These are phyloP conservation scores for Starmerella bombi DNA, from an alignment of 805 yeast genomes.

Conservation along the genomic window DNA sequence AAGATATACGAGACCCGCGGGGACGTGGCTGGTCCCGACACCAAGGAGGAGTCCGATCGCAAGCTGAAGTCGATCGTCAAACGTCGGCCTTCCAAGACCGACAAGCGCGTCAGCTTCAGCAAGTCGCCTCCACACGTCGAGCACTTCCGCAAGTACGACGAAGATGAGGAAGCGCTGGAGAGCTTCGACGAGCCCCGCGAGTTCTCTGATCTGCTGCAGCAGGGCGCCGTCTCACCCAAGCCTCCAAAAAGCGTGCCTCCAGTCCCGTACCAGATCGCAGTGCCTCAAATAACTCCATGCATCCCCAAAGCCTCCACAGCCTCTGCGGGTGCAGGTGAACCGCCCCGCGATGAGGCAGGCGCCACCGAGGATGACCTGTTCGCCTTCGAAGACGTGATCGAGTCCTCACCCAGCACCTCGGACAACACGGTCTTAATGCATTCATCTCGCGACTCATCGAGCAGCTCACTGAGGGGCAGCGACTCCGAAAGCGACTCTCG, in stretches of 20 bases:
- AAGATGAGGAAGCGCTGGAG: neutral
- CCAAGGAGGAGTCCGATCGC: conserved; percentile 5
- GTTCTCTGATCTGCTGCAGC: too few relatives aligned
- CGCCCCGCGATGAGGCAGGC: neutral
- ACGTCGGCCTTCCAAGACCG: conserved; percentile 17
- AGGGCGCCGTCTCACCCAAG: neutral
- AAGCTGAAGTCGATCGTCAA: conserved; percentile 19
- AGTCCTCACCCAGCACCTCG: neutral
- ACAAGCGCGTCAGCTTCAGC: conserved; percentile 20
- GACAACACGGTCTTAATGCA: neutral
- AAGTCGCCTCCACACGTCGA: conserved; percentile 16
- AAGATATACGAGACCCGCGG: conserved; percentile 4
- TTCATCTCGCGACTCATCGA: neutral
- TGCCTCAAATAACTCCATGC: neutral
- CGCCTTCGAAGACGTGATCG: conserved; percentile 10
- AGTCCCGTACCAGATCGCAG: neutral
- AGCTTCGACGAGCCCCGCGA: neutral
- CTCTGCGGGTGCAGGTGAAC: too few relatives aligned
- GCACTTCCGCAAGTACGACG: conserved; percentile 2
- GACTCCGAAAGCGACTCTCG: neutral
- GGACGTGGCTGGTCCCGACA: conserved; percentile 2
- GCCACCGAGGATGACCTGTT: conserved; percentile 7
- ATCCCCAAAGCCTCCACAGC: neutral
- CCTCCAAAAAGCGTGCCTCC: neutral
- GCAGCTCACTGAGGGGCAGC: too few relatives aligned